Conservation (phyloP, 2,329 filamentous ascomycete genomes). For the Aplosporella prunicola region DNA sequence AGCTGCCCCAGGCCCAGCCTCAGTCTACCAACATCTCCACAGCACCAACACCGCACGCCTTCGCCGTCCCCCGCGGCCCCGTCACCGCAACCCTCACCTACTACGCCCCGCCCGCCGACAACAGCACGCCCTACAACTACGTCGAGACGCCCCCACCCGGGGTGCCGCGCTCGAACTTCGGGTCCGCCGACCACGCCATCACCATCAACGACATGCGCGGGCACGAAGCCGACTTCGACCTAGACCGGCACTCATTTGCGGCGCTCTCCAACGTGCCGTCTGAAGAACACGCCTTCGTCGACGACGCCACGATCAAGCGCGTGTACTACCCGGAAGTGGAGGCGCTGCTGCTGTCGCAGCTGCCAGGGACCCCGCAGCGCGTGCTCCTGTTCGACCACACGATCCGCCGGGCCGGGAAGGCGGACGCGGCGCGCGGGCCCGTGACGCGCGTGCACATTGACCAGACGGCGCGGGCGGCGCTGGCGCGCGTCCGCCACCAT, state of each 20-base stretch:
- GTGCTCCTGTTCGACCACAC: constrained; percentile 83
- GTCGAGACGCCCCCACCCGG: constrained; percentile 56
- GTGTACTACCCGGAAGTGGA: constrained; percentile 84
- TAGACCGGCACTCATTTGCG: constrained; percentile 69
- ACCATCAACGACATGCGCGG: constrained; percentile 65
- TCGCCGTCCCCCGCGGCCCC: constrained; percentile 47
- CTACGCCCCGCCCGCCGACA: constrained; percentile 52
- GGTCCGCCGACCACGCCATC: constrained; percentile 39
- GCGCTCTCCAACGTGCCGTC: constrained; percentile 50
- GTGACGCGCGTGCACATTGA: constrained; percentile 73
- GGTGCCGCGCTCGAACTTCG: constrained; percentile 57
- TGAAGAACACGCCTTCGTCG: constrained; percentile 50
- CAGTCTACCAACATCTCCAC: constrained; percentile 17
- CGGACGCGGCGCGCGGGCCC: constrained; percentile 53
- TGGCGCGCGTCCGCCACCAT: constrained; percentile 58
- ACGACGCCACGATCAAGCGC: constrained; percentile 57
- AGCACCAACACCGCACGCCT: constrained; percentile 19
- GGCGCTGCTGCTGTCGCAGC: constrained; percentile 53
- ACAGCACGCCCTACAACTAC: constrained; percentile 53
- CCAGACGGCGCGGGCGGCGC: constrained; percentile 60
- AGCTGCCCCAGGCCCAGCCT: constrained; percentile 23
- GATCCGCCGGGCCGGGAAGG: constrained; percentile 55
- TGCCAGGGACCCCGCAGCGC: constrained; percentile 56
- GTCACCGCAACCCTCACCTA: constrained; percentile 57
- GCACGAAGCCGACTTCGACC: constrained; percentile 52